These are phyloP conservation scores for Saturnispora zaruensis DNA, from an alignment of 805 yeast species.

Conservation along the genomic window DNA sequence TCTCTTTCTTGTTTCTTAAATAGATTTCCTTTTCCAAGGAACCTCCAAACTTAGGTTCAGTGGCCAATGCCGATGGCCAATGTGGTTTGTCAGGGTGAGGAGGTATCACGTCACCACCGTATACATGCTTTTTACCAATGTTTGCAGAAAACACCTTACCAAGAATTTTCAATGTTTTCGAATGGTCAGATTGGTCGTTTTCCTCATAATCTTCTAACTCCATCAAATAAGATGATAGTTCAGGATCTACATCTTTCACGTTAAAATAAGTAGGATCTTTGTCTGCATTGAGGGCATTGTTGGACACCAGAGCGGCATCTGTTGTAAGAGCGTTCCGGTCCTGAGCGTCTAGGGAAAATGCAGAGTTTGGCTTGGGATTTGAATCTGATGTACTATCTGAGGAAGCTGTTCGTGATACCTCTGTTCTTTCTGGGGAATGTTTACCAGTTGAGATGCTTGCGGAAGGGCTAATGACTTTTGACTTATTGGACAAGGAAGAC, in stretches of 20 bases:
- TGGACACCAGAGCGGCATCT: not conserved
- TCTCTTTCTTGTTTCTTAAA: conserved; percentile 16
- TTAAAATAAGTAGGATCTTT: conserved; percentile 15
- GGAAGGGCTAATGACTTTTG: not conserved
- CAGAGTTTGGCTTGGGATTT: not conserved
- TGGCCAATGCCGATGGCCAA: conserved; percentile 40
- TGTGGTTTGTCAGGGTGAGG: conserved; percentile 40
- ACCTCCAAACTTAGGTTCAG: conserved; percentile 23
- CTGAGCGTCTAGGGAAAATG: not conserved
- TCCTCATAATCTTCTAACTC: conserved; percentile 18
- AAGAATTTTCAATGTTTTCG: conserved; percentile 12
- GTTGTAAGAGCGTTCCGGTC: not conserved
- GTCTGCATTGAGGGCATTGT: not conserved
- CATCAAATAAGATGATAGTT: conserved; percentile 38
- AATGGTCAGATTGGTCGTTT: not conserved
- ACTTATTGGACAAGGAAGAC: not conserved
- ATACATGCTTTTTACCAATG: conserved; percentile 21
- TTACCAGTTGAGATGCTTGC: not conserved
- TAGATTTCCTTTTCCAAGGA: conserved; percentile 20
- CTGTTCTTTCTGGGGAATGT: not conserved
- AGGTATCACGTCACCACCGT: conserved; percentile 39
- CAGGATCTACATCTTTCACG: conserved; percentile 33
- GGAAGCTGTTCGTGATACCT: not conserved
- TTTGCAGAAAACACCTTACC: conserved; percentile 19
- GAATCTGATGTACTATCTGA: not conserved